Evolutionary conservation across 2,329 filamentous ascomycete genomes (phyloP).

Genomic region (Talaromyces sp.): DNA sequence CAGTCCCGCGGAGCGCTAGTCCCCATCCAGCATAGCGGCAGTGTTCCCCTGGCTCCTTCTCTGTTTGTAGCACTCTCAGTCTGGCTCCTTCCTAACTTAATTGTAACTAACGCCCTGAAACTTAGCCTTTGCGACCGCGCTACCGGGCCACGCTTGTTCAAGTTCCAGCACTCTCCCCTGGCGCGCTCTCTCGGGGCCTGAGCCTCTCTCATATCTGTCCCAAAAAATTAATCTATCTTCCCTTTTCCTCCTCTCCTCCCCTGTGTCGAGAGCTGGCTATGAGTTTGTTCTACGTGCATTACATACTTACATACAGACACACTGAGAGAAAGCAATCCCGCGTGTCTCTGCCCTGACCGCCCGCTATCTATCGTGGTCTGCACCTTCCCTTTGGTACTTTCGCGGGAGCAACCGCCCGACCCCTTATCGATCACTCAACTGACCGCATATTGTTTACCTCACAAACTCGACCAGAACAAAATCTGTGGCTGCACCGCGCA

Average conservation of each 20-base stretch:
- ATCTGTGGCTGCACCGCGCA: background rate
- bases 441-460: background rate
- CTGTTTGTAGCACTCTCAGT: background rate
- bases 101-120: background rate
- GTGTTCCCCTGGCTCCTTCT: background rate
- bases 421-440: background rate
- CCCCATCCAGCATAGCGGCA: background rate
- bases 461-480: background rate
- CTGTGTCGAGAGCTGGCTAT: background rate
- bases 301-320: background rate
- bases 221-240: background rate
- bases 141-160: conserved; percentile 9
- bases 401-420: conserved; percentile 3
- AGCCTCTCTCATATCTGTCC: background rate
- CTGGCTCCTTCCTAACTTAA: background rate
- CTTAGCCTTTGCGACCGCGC: background rate
- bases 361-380: background rate
- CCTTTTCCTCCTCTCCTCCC: background rate
- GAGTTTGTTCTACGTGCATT: conserved; percentile 1
- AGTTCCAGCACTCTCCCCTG: conserved; percentile 5
- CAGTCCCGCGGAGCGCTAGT: conserved; percentile 2
- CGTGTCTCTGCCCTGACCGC: background rate
- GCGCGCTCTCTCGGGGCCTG: background rate
- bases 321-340: background rate
- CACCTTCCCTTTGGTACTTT: conserved; percentile 1